Conservation (phyloP, 2,329 filamentous ascomycete species). For the Aspergillus ochraceus region DNA sequence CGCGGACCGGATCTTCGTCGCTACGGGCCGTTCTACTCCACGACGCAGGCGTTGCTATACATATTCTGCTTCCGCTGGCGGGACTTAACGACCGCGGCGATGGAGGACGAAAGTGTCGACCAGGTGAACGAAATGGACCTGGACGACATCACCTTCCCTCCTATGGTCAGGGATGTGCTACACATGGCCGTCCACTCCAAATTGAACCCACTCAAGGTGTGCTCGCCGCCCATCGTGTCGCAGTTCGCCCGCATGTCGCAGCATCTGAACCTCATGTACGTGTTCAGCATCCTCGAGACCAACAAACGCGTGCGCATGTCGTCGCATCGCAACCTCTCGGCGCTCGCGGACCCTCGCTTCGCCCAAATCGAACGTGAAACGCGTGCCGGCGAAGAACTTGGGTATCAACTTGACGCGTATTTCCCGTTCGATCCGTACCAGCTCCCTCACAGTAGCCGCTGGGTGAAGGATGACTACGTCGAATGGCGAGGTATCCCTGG, state of each 20-base stretch:
- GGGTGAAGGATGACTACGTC: conserved; percentile 83
- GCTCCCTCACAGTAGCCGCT: conserved; percentile 79
- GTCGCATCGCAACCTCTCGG: conserved; percentile 55
- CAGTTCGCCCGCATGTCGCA: conserved; percentile 88
- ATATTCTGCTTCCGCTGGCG: conserved; percentile 99
- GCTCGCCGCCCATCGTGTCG: conserved; percentile 82
- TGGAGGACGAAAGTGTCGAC: conserved; percentile 55
- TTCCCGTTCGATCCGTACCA: conserved; percentile 98
- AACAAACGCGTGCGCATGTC: conserved; percentile 88
- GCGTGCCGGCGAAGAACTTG: conserved; percentile 66
- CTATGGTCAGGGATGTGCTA: conserved; percentile 71
- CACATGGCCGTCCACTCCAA: conserved; percentile 78
- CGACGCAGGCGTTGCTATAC: conserved; percentile 86
- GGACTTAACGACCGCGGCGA: conserved; percentile 68
- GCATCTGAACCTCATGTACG: conserved; percentile 83
- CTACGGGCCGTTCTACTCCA: conserved; percentile 82
- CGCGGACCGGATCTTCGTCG: conserved; percentile 81
- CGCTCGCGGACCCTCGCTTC: conserved; percentile 39
- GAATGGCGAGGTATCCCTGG: conserved; percentile 76
- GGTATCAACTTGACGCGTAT: conserved; percentile 85
- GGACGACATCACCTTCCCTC: conserved; percentile 76
- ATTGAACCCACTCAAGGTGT: conserved; percentile 94
- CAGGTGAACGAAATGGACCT: conserved; percentile 56
- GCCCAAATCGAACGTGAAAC: conserved; percentile 55
- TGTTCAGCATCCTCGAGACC: conserved; percentile 81